Percentiles rank a stretch among this genome's conserved stretches.
phyloP scores from a whole-genome alignment of 345 rosid species.

The Moricandia moricandioides region DNA sequence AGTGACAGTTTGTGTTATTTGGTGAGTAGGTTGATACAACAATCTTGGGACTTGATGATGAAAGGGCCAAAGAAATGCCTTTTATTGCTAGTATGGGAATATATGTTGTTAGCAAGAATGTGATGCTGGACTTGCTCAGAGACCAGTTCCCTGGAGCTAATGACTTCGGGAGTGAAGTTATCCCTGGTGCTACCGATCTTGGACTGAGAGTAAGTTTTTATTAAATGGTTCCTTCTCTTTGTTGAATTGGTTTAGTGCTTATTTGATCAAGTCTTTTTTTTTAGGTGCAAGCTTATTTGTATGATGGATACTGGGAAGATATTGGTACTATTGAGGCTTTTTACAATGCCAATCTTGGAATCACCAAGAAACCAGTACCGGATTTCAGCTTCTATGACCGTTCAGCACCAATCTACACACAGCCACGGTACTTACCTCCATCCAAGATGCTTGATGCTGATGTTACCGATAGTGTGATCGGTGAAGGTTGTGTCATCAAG shows the following conservation, averaged over 20 bases:
- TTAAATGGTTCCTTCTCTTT: background rate
- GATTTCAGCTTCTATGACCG: slow-evolving; percentile 99
- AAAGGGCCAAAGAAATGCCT: slow-evolving; percentile 91
- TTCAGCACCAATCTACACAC: slow-evolving; percentile 94
- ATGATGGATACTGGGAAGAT: slow-evolving; percentile 98
- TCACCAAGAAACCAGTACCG: slow-evolving; percentile 94
- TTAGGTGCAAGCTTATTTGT: slow-evolving; percentile 96
- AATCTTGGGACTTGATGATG: slow-evolving; percentile 87
- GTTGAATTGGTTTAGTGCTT: background rate
- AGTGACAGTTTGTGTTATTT: slow-evolving; percentile 3
- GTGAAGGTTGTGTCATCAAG: slow-evolving; percentile 98
- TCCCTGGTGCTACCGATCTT: slow-evolving; percentile 91
- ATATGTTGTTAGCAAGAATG: slow-evolving; percentile 89
- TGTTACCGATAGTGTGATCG: slow-evolving; percentile 93
- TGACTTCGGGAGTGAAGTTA: slow-evolving; percentile 98
- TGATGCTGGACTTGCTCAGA: slow-evolving; percentile 78
- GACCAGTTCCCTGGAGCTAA: slow-evolving; percentile 96
- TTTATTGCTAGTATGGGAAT: slow-evolving; percentile 99
- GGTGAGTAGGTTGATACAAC: slow-evolving; percentile 81
- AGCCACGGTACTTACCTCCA: slow-evolving; percentile 94
- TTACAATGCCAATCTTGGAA: slow-evolving; percentile 93
- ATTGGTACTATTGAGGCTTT: slow-evolving; percentile 97
- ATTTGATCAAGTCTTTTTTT: background rate
- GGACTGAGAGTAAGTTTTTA: slow-evolving; percentile 70
- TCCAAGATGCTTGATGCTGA: slow-evolving; percentile 99